A percentile compares a stretch with the other conserved stretches of the same genome.
phyloP scores from a whole-genome alignment of 2,329 filamentous ascomycete genomes.

The Clarireedia sp. region DNA sequence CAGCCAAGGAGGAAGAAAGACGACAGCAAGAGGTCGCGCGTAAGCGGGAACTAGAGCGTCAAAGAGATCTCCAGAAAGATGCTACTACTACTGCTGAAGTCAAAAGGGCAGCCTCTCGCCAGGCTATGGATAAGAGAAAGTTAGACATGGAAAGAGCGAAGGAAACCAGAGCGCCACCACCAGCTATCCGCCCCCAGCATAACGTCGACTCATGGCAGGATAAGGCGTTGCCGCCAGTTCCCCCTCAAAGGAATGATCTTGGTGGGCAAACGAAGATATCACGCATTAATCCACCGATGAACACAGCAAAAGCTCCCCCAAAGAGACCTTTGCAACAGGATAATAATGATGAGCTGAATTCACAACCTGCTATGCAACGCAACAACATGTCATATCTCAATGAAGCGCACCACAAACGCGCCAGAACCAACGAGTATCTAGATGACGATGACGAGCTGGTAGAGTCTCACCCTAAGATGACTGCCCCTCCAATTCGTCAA shows the following conservation, averaged over 20 bases:
- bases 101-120: constrained; percentile 58
- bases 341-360: constrained; percentile 43
- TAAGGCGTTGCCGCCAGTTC: constrained; percentile 26
- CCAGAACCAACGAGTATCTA: constrained; percentile 66
- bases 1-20: constrained; percentile 56
- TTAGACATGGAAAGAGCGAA: constrained; percentile 54
- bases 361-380: constrained; percentile 41
- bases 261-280: constrained; percentile 31
- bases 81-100: constrained; percentile 44
- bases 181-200: constrained; percentile 47
- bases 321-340: constrained; percentile 69
- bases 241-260: constrained; percentile 21
- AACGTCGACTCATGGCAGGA: constrained; percentile 30
- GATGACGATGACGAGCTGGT: constrained; percentile 56
- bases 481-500: constrained; percentile 77
- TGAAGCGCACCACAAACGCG: constrained; percentile 61
- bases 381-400: constrained; percentile 54
- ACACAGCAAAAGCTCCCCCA: constrained; percentile 60
- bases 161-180: constrained; percentile 54
- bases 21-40: constrained; percentile 52
- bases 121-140: constrained; percentile 43
- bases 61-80: constrained; percentile 36
- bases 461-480: constrained; percentile 56
- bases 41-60: constrained; percentile 50
- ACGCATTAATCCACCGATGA: constrained; percentile 49